These are phyloP conservation scores for Tulasnella calospora DNA, from an alignment of 768 basidiomycete genomes.

Conservation along the genomic window DNA sequence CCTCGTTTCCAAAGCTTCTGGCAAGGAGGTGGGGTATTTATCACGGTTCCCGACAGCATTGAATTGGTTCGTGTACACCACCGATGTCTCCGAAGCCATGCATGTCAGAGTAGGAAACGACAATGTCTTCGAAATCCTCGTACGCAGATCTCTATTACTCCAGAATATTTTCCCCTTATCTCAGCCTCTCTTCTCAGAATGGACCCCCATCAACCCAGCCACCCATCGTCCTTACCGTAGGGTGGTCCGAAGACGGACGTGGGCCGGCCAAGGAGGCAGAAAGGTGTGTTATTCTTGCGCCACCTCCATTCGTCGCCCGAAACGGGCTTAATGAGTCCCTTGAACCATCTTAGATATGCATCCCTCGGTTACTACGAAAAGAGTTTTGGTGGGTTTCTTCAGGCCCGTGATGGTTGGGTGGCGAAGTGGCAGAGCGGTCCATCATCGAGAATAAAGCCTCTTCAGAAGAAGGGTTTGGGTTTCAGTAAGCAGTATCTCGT, in stretches of 20 bases:
- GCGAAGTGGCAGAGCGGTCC: neutral
- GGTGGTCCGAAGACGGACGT: neutral
- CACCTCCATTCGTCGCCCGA: neutral
- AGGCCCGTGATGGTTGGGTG: neutral
- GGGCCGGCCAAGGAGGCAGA: neutral
- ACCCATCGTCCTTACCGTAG: neutral
- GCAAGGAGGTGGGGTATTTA: neutral
- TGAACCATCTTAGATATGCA: neutral
- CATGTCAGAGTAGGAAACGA: neutral
- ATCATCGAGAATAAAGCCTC: neutral
- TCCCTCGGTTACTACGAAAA: neutral
- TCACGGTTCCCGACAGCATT: neutral
- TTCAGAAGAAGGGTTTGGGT: neutral
- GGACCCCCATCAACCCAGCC: neutral
- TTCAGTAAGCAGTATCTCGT: neutral
- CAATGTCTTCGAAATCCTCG: neutral
- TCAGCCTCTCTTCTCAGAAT: neutral
- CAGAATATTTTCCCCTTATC: neutral
- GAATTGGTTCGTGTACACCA: neutral
- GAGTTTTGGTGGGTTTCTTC: neutral
- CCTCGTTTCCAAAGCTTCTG: neutral
- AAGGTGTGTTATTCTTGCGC: neutral
- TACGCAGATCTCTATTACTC: no score
- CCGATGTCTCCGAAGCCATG: neutral
- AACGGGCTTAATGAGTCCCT: neutral